Evolutionary conservation across 352 stramenopile genomes (phyloP).

Genomic region (Salisapilia sapeloensis): DNA sequence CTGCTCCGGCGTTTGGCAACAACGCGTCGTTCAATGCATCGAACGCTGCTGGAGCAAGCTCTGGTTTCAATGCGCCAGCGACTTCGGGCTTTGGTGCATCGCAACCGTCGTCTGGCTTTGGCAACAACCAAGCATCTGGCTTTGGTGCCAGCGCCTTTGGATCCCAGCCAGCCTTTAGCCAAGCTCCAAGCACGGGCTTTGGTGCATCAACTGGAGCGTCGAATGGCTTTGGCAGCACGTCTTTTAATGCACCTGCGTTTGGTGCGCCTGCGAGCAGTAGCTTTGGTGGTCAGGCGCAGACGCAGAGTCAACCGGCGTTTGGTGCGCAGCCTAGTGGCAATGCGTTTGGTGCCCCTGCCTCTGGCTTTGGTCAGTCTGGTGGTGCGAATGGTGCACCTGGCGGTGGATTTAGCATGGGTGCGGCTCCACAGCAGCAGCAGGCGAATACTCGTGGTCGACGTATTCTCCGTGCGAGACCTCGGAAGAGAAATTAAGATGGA

Average conservation of each 20-base stretch:
- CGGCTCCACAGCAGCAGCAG: slow-evolving; percentile 19
- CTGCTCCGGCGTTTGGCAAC: slow-evolving; percentile 5
- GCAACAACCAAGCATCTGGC: slow-evolving; percentile 1
- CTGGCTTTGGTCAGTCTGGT: slow-evolving; percentile 3
- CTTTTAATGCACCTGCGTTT: slow-evolving; percentile 13
- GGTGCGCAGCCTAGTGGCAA: slow-evolving; percentile 5
- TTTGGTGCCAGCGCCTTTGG: neutral
- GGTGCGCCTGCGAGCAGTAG: slow-evolving; percentile 8
- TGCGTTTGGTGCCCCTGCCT: slow-evolving; percentile 13
- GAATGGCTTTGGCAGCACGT: slow-evolving; percentile 22
- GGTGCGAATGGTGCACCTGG: slow-evolving; percentile 15
- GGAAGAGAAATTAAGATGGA: neutral
- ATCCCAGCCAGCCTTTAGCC: neutral
- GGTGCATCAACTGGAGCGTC: slow-evolving; percentile 7
- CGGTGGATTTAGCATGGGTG: slow-evolving; percentile 55
- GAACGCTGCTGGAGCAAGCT: slow-evolving; percentile 1
- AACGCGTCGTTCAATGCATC: slow-evolving; percentile 4
- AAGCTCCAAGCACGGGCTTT: slow-evolving; percentile 6
- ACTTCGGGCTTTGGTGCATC: slow-evolving; percentile 20
- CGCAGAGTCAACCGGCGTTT: slow-evolving; percentile 9
- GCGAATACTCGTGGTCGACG: neutral
- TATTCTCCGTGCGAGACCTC: neutral
- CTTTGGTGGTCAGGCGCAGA: slow-evolving; percentile 16
- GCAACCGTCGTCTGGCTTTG: slow-evolving; percentile 5
- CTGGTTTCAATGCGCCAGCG: slow-evolving; percentile 6